phyloP scores from a whole-genome alignment of 192 early-diverging fungal genomes.

The Umbelopsis sp. region DNA sequence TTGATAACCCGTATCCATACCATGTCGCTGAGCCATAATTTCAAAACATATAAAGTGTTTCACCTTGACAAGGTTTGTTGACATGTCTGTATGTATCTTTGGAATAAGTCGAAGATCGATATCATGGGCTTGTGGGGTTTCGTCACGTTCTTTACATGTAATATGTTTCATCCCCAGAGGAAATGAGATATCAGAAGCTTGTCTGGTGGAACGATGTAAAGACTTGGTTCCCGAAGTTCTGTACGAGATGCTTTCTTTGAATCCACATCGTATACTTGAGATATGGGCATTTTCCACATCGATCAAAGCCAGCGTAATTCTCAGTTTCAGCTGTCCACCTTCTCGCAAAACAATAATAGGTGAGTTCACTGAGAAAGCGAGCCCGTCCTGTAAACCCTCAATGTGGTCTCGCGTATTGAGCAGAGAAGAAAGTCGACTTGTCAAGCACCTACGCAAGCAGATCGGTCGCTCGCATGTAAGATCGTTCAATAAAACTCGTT shows the following conservation, averaged over 20 bases:
- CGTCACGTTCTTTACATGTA: background rate
- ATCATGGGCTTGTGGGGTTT: background rate
- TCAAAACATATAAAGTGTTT: background rate
- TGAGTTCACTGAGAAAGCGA: background rate
- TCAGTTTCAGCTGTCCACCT: background rate
- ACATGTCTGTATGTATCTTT: slow-evolving; percentile 20
- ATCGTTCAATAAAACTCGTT: background rate
- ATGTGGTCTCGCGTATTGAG: background rate
- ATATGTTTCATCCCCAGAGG: slow-evolving; percentile 5
- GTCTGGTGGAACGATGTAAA: background rate
- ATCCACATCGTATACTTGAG: background rate
- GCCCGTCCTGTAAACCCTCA: background rate
- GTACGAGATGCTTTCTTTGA: background rate
- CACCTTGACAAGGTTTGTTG: slow-evolving; percentile 6
- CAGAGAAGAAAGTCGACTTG: background rate
- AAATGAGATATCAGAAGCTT: slow-evolving; percentile 9
- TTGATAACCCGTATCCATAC: background rate
- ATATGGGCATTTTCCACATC: background rate
- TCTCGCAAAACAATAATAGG: slow-evolving; percentile 1
- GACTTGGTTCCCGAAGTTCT: slow-evolving; percentile 9
- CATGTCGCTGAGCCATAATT: background rate
- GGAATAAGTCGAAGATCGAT: slow-evolving; percentile 7
- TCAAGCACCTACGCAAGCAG: background rate
- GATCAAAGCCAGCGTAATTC: background rate
- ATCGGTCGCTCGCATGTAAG: background rate